Percentiles rank a stretch among this genome's conserved stretches.
Conservation (phyloP, 306 rosid genomes). For the Malus sylvestris region DNA sequence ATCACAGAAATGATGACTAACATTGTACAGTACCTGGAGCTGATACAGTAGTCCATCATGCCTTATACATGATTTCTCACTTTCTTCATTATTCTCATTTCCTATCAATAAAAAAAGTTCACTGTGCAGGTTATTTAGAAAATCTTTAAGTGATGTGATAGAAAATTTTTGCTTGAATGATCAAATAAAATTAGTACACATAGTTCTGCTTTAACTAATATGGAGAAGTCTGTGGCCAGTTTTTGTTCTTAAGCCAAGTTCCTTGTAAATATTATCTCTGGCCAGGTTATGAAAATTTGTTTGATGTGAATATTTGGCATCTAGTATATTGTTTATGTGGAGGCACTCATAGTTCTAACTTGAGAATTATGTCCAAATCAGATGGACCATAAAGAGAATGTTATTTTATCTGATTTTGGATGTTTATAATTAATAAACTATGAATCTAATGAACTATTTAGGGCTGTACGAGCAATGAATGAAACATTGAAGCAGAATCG, state of each 20-base stretch:
- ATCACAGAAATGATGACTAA: not conserved
- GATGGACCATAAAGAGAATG: not conserved
- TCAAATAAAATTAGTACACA: not conserved
- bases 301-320: not conserved
- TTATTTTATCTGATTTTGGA: not conserved
- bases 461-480: conserved; percentile 98
- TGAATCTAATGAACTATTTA: conserved; percentile 21
- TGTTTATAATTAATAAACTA: conserved; percentile 18
- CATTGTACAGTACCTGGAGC: not conserved
- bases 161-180: not conserved
- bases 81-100: not conserved
- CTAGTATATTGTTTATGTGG: not conserved
- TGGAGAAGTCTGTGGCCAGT: not conserved
- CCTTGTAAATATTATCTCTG: not conserved
- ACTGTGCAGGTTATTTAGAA: not conserved
- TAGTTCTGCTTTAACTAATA: not conserved
- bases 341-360: not conserved
- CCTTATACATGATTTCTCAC: not conserved
- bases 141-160: not conserved
- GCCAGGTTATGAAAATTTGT: not conserved
- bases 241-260: not conserved
- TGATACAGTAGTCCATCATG: not conserved
- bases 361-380: not conserved
- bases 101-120: not conserved
- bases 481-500: conserved; percentile 98